Evolutionary conservation across 768 basidiomycete genomes (phyloP).

Genomic region (Tephrocybe sp.): DNA sequence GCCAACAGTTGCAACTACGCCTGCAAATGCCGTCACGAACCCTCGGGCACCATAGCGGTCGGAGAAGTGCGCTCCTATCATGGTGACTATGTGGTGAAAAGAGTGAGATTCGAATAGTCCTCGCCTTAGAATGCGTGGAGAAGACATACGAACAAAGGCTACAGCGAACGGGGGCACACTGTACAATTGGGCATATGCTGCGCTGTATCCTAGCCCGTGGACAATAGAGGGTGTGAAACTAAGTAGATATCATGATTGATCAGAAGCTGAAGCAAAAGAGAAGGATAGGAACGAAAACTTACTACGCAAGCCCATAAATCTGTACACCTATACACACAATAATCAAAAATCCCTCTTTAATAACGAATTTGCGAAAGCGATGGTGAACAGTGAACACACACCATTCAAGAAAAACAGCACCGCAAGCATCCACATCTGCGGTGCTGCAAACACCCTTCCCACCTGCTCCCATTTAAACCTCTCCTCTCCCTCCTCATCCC

Average conservation of each 20-base stretch:
- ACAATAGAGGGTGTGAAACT: slow-evolving; percentile 79
- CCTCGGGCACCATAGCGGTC: slow-evolving; percentile 55
- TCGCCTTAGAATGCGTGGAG: slow-evolving; percentile 14
- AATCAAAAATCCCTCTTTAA: not conserved
- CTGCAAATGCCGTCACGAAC: slow-evolving; percentile 40
- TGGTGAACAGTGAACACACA: no score
- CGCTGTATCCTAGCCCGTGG: slow-evolving; percentile 55
- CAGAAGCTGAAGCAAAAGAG: not conserved
- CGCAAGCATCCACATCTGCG: slow-evolving; percentile 54
- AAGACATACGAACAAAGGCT: slow-evolving; percentile 43
- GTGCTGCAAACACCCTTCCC: slow-evolving; percentile 43
- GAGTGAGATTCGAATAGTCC: not conserved
- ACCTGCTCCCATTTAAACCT: slow-evolving; percentile 61
- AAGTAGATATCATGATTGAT: not conserved
- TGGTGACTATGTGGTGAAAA: slow-evolving; percentile 24
- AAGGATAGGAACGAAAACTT: slow-evolving; percentile 16
- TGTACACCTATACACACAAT: slow-evolving; percentile 32
- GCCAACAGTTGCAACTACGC: slow-evolving; percentile 45
- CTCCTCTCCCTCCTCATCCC: slow-evolving; percentile 35
- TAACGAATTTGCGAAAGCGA: no score
- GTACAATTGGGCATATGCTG: slow-evolving; percentile 57
- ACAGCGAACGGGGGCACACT: slow-evolving; percentile 57
- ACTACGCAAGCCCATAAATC: slow-evolving; percentile 51
- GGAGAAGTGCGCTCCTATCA: slow-evolving; percentile 45
- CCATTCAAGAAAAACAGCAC: slow-evolving; percentile 55